Conservation (phyloP, 495 filamentous ascomycete genomes). For the Trichoderma asperelloides region DNA sequence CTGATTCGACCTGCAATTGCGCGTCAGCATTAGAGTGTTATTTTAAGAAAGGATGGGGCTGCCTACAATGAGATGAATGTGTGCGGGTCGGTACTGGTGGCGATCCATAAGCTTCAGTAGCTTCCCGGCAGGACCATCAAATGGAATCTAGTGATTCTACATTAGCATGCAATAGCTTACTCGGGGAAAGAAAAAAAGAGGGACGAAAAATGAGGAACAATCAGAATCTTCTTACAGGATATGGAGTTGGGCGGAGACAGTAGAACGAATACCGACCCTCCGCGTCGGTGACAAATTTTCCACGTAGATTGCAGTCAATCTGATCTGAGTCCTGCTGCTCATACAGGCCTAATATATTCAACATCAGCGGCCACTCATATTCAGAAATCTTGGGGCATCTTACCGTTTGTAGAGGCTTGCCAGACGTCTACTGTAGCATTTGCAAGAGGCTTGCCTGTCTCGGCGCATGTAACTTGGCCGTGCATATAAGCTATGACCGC, state of each 20-base stretch:
- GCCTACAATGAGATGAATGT: constrained; percentile 58
- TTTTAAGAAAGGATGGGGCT: constrained; percentile 8
- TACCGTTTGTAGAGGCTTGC: constrained; percentile 67
- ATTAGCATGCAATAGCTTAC: background rate
- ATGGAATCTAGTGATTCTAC: constrained; percentile 33
- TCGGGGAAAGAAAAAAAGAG: too few relatives aligned
- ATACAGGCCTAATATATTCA: constrained; percentile 37
- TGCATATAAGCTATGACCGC: constrained; percentile 53
- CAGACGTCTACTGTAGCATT: constrained; percentile 64
- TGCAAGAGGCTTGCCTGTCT: constrained; percentile 49
- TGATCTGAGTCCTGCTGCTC: constrained; percentile 71
- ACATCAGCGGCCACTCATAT: background rate
- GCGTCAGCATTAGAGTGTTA: background rate
- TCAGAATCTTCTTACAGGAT: constrained; percentile 32
- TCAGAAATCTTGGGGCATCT: background rate
- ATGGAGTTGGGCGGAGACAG: constrained; percentile 59
- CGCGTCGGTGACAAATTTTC: constrained; percentile 57
- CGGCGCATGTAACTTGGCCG: constrained; percentile 50
- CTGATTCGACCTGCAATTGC: constrained; percentile 18
- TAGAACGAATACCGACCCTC: constrained; percentile 60
- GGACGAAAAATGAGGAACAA: too few relatives aligned
- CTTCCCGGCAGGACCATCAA: constrained; percentile 51
- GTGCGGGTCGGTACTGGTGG: constrained; percentile 63
- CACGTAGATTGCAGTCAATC: constrained; percentile 65
- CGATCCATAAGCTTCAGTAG: constrained; percentile 51